phyloP scores from a whole-genome alignment of 805 yeast genomes.

The Komagataella kurtzmanii region DNA sequence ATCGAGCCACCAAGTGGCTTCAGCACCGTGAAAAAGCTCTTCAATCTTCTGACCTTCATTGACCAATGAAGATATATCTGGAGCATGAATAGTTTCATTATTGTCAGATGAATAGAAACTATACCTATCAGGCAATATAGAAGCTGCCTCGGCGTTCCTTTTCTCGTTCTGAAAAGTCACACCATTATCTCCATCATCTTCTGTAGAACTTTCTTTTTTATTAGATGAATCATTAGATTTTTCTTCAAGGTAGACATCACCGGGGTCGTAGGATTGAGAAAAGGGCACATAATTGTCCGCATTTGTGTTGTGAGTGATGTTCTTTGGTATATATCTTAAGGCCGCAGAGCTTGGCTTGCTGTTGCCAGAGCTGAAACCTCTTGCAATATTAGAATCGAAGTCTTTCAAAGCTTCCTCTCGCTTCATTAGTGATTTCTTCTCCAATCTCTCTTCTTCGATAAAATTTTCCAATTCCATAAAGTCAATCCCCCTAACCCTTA shows the following conservation, averaged over 20 bases:
- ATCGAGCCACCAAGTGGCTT: conserved; percentile 93
- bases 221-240: conserved; percentile 5
- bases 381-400: conserved; percentile 30
- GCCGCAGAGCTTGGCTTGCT: conserved; percentile 35
- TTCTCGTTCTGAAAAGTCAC: conserved; percentile 21
- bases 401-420: conserved; percentile 18
- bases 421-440: conserved; percentile 22
- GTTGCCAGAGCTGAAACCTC: conserved; percentile 30
- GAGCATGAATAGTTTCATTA: conserved; percentile 82
- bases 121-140: conserved; percentile 57
- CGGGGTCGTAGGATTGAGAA: neutral
- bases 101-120: conserved; percentile 70
- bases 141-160: conserved; percentile 1
- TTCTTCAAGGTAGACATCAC: neutral
- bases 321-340: conserved; percentile 59
- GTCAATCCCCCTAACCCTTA: conserved; percentile 63
- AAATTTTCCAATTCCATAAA: conserved; percentile 84
- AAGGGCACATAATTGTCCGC: conserved; percentile 19
- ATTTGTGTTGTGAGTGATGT: conserved; percentile 41
- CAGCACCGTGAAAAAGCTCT: conserved; percentile 56
- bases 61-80: conserved; percentile 70
- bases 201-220: conserved; percentile 2
- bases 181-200: conserved; percentile 13
- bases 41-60: conserved; percentile 51
- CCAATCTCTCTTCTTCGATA: conserved; percentile 45